phyloP scores from a whole-genome alignment of 345 rosid genomes.

The Schrenkiella parvula region DNA sequence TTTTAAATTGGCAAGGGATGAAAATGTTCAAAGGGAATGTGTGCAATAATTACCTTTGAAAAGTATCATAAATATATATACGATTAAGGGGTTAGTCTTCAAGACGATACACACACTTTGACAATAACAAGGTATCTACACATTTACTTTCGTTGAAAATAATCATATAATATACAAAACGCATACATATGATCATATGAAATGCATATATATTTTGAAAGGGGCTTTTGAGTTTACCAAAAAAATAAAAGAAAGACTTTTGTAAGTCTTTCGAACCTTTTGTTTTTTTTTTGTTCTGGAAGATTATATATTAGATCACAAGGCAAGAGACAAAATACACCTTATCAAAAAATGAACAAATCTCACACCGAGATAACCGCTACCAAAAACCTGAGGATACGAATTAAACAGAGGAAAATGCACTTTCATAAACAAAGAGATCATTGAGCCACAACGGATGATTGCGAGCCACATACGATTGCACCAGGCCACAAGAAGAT shows the following conservation, averaged over 20 bases:
- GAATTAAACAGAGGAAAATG: no score
- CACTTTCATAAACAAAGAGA: no score
- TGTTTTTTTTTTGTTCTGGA: no score
- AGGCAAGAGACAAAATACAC: no score
- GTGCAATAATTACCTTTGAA: background rate
- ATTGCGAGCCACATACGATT: no score
- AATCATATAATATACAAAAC: slow-evolving; percentile 14
- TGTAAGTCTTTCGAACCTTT: slow-evolving; percentile 1
- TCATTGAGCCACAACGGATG: no score
- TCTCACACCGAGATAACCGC: no score
- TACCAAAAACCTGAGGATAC: no score
- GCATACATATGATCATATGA: background rate
- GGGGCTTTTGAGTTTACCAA: background rate
- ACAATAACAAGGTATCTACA: slow-evolving; percentile 1
- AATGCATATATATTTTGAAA: background rate
- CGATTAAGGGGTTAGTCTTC: background rate
- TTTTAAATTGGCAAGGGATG: background rate
- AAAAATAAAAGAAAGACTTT: background rate
- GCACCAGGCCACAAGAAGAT: no score
- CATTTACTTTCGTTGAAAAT: background rate
- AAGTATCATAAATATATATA: background rate
- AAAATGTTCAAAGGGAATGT: background rate
- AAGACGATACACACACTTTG: slow-evolving; percentile 19
- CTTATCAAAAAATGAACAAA: no score
- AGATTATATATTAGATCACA: no score